Base-by-base conservation (phyloP, 2,329 filamentous ascomycete genomes). In the Colletotrichum limetticola region DNA sequence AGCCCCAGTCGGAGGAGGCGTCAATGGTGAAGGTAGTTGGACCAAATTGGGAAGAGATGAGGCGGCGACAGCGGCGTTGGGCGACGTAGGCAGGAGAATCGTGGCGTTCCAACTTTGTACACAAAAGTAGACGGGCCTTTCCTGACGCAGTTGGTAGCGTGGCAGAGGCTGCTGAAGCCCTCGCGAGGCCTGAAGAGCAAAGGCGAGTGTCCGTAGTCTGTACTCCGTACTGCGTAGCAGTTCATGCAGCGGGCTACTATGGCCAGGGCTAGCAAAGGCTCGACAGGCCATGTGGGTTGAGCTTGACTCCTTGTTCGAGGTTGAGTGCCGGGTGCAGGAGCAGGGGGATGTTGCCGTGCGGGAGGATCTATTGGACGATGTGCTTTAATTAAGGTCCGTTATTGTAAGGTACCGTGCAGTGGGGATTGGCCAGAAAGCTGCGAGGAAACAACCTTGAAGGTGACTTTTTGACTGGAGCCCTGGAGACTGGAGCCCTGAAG, bases 241-340 rank as follows among this genome's bases (percentile, higher is more conserved):
- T 58, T 70, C 61, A 64, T 70, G 65, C 72, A 63, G 32, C 59
- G 42, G 63, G 28, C 60, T 65, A 59, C 30, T 55, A 60, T 46
- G 42, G 70, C 70, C 66, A 62, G 66, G 70, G 72, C 62, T 66
- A 66, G 66, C 57, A 30, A 66, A 57, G 60, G 65, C 60, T 74
- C 65, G 37, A 61, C 72, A 74, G 68, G 65, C 74, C 74, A 75
- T 64, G 66, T 72, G 68, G 72, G 72, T 46, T 65, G 65, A 49
- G 42, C 42, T 49, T 49, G 42, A 49, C 42, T 71, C 64, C 63
- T 62, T 66, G 74, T 74, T 75, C 71, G 74, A 75, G 62, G 68
- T 75, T 72, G 66, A 75, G 69, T 74, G 64, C 68, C 72, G 74
- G 60, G 64, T 55, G 74, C 58, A 72, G 37, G 35, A 56, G 56